Evolutionary conservation across 106 monocot species (phyloP), one percentile per base, ranked within the genome.

Genomic region (Amphibolis antarctica): DNA sequence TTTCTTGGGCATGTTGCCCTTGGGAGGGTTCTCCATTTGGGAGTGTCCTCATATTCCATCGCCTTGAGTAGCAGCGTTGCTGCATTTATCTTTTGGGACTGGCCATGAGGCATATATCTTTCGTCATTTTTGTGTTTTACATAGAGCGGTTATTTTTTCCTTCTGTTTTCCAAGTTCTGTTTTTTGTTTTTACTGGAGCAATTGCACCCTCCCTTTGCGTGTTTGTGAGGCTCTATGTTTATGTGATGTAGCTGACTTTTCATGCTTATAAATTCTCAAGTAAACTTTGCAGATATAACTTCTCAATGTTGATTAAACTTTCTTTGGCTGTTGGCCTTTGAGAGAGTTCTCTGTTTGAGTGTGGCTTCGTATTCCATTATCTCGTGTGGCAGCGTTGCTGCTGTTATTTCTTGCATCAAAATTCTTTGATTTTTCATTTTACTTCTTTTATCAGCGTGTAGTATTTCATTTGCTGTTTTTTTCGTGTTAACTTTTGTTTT

Each of bases 81-180:
- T 28, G 55, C 71, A 1, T 42, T 72, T 63, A 72, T 26, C 63
- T 72, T 17, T 71, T 71, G 71, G 71, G 71, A 71, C 54, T 71
- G 64, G 71, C 63, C 71, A 71, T 71, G 71, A 55, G 54, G 45
- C 71, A 44, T 30, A 71, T 44, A 71, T 71, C 48, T 66, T 12
- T 3, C 19, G 0, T 3, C 5, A 12, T 21, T 4, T 3, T 11
- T 24, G 23, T 55, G 0, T 21, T 55, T 21, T 55, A 49, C 17
- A n/a, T 49, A 17, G 18, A 49, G 1, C 17, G 3, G 49, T 0
- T 49, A 15, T 7, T 17, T 3, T 19, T 49, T 49, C 49, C 18
- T 10, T 49, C 17, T 49, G 3, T 0, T 14, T 49, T 49, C 36
- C 7, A 4, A 36, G 36, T 4, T n/a, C n/a, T 36, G 36, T 36